These are phyloP conservation scores for Exserohilum rostratum DNA, from an alignment of 2,329 filamentous ascomycete species.

Conservation along the genomic window DNA sequence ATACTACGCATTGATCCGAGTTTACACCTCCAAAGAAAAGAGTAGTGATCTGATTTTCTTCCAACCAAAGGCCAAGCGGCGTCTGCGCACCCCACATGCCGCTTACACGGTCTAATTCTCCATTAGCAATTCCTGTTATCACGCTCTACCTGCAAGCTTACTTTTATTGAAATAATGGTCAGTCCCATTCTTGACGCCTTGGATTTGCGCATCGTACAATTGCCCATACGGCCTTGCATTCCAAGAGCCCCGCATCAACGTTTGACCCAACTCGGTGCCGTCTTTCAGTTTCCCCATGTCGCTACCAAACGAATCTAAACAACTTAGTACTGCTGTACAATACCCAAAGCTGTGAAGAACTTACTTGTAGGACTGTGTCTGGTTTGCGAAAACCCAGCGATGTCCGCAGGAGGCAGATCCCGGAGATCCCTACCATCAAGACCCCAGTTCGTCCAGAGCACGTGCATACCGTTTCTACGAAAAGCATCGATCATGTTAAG, in stretches of 20 bases:
- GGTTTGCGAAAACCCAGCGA: slow-evolving; percentile 11
- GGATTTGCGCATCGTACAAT: slow-evolving; percentile 37
- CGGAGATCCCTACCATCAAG: slow-evolving; percentile 41
- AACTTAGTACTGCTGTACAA: neutral
- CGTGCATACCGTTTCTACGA: slow-evolving; percentile 39
- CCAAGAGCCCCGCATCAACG: slow-evolving; percentile 45
- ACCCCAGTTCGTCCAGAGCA: slow-evolving; percentile 48
- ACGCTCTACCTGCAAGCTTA: neutral
- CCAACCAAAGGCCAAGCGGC: slow-evolving; percentile 42
- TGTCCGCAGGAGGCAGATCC: slow-evolving; percentile 39
- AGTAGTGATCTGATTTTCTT: slow-evolving; percentile 45
- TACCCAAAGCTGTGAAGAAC: neutral
- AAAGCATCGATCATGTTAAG: slow-evolving; percentile 45
- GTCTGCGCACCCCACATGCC: slow-evolving; percentile 45
- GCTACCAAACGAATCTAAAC: slow-evolving; percentile 17
- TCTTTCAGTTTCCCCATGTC: slow-evolving; percentile 19
- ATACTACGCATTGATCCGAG: slow-evolving; percentile 46
- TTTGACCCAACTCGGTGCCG: slow-evolving; percentile 34
- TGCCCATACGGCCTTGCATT: slow-evolving; percentile 47
- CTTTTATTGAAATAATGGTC: slow-evolving; percentile 38
- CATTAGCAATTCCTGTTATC: neutral
- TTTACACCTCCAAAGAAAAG: slow-evolving; percentile 48
- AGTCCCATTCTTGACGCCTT: slow-evolving; percentile 20
- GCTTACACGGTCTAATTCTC: slow-evolving; percentile 35
- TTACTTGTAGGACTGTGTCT: slow-evolving; percentile 13